These are phyloP conservation scores for Daldinia sp. DNA, from an alignment of 2,329 filamentous ascomycete genomes.

Conservation along the genomic window DNA sequence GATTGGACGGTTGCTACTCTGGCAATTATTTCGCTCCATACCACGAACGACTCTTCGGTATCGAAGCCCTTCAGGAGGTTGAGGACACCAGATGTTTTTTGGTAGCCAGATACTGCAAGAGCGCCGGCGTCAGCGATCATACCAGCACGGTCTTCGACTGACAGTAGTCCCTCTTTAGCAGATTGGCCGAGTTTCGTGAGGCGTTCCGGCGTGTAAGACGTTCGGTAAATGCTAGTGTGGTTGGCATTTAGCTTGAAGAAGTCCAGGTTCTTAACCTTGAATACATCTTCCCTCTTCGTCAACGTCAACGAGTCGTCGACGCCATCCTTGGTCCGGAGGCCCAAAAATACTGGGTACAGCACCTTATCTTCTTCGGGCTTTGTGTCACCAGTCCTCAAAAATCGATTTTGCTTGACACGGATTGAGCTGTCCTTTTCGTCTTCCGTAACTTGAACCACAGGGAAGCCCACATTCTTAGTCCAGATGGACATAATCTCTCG, in stretches of 20 bases:
- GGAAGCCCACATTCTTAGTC: conserved; percentile 96
- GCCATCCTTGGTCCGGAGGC: conserved; percentile 83
- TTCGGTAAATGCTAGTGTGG: conserved; percentile 91
- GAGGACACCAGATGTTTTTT: conserved; percentile 89
- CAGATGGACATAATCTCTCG: conserved; percentile 92
- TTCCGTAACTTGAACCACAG: conserved; percentile 87
- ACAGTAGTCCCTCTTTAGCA: conserved; percentile 80
- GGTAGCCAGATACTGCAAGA: conserved; percentile 87
- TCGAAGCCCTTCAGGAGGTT: conserved; percentile 87
- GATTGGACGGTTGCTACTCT: conserved; percentile 80
- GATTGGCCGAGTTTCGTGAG: conserved; percentile 88
- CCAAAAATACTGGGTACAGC: conserved; percentile 89
- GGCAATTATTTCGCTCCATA: conserved; percentile 91
- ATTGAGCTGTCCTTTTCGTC: conserved; percentile 75
- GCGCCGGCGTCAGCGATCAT: conserved; percentile 95
- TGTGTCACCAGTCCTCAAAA: conserved; percentile 89
- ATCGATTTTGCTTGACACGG: conserved; percentile 92
- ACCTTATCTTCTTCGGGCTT: conserved; percentile 91
- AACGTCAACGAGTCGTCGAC: conserved; percentile 80
- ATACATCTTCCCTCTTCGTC: conserved; percentile 73
- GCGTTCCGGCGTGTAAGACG: conserved; percentile 83
- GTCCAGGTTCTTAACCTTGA: conserved; percentile 79
- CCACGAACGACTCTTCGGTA: conserved; percentile 85
- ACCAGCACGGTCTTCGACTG: conserved; percentile 89
- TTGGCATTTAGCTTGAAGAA: conserved; percentile 98